These are phyloP conservation scores for Eremochloa ophiuroides DNA, from an alignment of 176 grass and related monocot genomes.

Conservation along the genomic window DNA sequence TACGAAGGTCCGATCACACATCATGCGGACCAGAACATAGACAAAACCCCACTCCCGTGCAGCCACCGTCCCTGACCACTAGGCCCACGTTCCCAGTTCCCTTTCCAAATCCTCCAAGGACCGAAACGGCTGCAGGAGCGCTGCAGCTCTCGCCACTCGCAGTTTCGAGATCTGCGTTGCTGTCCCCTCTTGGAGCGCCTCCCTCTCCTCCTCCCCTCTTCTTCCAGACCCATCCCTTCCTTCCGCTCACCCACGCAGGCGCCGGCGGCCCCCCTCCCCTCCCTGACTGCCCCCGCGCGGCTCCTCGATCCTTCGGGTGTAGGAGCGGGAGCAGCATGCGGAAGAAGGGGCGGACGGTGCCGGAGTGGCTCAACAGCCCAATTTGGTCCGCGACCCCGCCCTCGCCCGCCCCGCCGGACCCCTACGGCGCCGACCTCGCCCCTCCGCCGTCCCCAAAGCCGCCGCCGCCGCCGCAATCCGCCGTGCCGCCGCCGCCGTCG, in stretches of 20 bases:
- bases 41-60: no score
- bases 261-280: not conserved
- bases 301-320: not conserved
- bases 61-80: no score
- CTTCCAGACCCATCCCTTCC: not conserved
- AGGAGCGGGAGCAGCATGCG: conserved; percentile 28
- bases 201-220: not conserved
- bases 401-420: conserved; percentile 25
- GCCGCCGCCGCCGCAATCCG: conserved; percentile 4
- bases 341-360: conserved; percentile 51
- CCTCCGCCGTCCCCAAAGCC: conserved; percentile 8
- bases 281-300: not conserved
- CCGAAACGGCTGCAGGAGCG: no score
- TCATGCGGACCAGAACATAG: no score
- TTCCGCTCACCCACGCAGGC: not conserved
- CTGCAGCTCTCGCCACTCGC: not conserved
- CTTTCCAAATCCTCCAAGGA: no score
- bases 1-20: no score
- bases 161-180: not conserved
- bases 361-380: conserved; percentile 93
- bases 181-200: not conserved
- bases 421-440: conserved; percentile 34
- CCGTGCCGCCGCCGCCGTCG: conserved; percentile 20
- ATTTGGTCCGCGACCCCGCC: conserved; percentile 60
- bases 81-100: no score